phyloP scores from a whole-genome alignment of 2,329 filamentous ascomycete species.

The Phialophora tarda region DNA sequence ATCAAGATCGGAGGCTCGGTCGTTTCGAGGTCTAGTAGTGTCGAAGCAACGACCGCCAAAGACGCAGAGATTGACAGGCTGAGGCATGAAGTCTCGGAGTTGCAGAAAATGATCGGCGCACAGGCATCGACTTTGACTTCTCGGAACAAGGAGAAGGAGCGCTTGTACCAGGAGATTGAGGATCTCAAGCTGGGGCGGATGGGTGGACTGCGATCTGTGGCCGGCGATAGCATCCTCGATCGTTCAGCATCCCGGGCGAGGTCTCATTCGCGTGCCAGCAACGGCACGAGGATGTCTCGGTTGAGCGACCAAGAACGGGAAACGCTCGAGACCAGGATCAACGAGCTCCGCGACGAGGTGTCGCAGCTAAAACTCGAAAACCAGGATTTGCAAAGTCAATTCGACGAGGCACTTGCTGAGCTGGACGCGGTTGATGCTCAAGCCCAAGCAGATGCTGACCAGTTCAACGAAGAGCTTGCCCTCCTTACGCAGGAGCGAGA shows the following conservation, averaged over 20 bases:
- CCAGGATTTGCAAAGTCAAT: constrained; percentile 81
- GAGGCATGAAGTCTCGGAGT: constrained; percentile 87
- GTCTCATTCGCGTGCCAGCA: constrained; percentile 75
- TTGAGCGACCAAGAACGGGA: constrained; percentile 80
- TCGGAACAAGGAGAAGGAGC: constrained; percentile 90
- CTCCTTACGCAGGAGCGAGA: constrained; percentile 82
- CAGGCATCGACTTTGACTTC: constrained; percentile 98
- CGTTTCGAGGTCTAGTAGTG: constrained; percentile 48
- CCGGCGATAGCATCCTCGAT: constrained; percentile 89
- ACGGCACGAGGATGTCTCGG: constrained; percentile 67
- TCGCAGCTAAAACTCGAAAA: constrained; percentile 87
- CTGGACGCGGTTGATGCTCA: constrained; percentile 74
- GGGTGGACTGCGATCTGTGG: constrained; percentile 63
- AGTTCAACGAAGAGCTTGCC: constrained; percentile 78
- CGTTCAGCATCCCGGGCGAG: constrained; percentile 88
- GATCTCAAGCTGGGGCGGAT: constrained; percentile 89
- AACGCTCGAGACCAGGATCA: constrained; percentile 81
- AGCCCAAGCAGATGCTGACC: constrained; percentile 81
- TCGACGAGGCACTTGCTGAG: constrained; percentile 79
- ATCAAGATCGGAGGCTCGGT: constrained; percentile 46
- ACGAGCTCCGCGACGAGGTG: constrained; percentile 81
- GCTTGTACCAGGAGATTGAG: constrained; percentile 95
- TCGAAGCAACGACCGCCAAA: constrained; percentile 57
- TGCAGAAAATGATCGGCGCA: constrained; percentile 89
- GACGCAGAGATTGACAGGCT: constrained; percentile 78